phyloP scores from a whole-genome alignment of 2,329 filamentous ascomycete genomes.

The Colletotrichum sp. region DNA sequence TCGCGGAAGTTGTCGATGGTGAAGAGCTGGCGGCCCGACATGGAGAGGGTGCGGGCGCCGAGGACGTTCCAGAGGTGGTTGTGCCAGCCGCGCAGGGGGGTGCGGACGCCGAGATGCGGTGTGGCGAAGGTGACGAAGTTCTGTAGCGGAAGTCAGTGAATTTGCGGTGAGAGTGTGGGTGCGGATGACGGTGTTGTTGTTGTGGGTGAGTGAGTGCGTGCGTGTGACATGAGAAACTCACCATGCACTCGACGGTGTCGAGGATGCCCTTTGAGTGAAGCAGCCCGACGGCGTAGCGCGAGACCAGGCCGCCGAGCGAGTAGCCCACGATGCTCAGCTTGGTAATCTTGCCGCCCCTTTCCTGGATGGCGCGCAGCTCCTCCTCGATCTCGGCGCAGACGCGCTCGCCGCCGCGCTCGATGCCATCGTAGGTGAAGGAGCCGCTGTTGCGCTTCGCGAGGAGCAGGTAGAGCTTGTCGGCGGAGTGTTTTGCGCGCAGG shows the following conservation, averaged over 20 bases:
- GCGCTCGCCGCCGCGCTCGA: slow-evolving; percentile 71
- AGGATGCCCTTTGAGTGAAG: slow-evolving; percentile 82
- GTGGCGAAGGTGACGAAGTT: slow-evolving; percentile 95
- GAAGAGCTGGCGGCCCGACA: slow-evolving; percentile 87
- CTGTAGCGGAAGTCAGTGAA: slow-evolving; percentile 36
- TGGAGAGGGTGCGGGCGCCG: slow-evolving; percentile 80
- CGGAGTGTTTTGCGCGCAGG: slow-evolving; percentile 64
- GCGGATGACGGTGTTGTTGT: not conserved
- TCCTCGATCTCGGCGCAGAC: slow-evolving; percentile 72
- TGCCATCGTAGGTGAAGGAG: slow-evolving; percentile 74
- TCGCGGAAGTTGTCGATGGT: slow-evolving; percentile 84
- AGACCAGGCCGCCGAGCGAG: slow-evolving; percentile 85
- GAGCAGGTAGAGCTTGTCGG: slow-evolving; percentile 72
- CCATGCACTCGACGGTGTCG: slow-evolving; percentile 78
- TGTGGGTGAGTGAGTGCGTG: not conserved
- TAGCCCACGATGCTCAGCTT: slow-evolving; percentile 91
- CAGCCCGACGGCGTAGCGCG: slow-evolving; percentile 85
- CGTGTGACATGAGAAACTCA: slow-evolving; percentile 38
- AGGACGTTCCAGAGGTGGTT: slow-evolving; percentile 82
- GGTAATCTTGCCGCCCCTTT: slow-evolving; percentile 71
- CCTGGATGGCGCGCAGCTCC: slow-evolving; percentile 60
- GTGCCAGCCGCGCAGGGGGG: slow-evolving; percentile 69
- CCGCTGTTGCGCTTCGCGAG: slow-evolving; percentile 76
- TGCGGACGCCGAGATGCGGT: slow-evolving; percentile 79
- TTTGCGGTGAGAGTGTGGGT: not conserved